Conservation (phyloP, 257 asterid genomes). For the Solanum phureja region DNA sequence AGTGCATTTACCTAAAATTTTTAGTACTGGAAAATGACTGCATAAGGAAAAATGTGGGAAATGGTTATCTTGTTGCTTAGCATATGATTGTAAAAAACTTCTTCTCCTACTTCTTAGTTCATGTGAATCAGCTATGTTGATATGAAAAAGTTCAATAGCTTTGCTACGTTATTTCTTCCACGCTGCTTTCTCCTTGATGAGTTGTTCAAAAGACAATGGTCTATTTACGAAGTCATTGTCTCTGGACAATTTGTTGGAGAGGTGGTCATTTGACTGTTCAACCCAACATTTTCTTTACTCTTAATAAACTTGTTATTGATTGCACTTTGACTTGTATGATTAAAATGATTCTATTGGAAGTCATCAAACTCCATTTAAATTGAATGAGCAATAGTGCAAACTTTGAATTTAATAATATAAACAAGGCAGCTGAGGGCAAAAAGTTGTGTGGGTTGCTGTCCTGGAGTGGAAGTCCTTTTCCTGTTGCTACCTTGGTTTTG, state of each 20-base stretch:
- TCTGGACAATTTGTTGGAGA: neutral
- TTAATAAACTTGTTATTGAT: neutral
- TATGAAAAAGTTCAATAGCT: neutral
- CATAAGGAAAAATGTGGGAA: neutral
- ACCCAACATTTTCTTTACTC: neutral
- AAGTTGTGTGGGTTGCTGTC: neutral
- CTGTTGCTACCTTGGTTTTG: neutral
- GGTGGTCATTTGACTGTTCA: neutral
- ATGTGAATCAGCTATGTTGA: neutral
- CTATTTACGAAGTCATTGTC: neutral
- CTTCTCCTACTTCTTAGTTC: neutral
- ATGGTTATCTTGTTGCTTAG: neutral
- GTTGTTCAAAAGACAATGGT: neutral
- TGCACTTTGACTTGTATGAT: neutral
- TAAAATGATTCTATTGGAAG: neutral
- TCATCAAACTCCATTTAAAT: neutral
- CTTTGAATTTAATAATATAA: neutral
- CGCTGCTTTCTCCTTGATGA: neutral
- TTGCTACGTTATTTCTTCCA: neutral
- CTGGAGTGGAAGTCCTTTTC: neutral
- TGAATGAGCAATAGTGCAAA: neutral
- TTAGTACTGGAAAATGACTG: neutral
- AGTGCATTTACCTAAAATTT: neutral
- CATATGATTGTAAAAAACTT: neutral
- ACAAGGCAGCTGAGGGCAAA: neutral